Base-by-base conservation (phyloP, 2,329 filamentous ascomycete genomes). In the Aspergillus sp. region DNA sequence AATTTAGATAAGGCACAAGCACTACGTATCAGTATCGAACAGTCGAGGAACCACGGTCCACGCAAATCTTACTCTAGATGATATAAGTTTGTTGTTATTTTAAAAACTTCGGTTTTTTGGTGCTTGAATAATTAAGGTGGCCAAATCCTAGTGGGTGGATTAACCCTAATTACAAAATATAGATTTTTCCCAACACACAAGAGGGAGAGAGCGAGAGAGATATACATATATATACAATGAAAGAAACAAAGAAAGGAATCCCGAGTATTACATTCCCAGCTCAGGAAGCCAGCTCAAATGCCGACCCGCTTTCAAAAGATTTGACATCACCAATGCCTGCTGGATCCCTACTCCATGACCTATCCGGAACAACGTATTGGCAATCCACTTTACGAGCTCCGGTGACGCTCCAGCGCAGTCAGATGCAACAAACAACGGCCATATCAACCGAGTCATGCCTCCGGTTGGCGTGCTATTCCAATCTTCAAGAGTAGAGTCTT, bases 211-310 rank as follows among this genome's bases (percentile, higher is more conserved):
- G 3, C 21, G 21, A 21, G 21, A 21, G 21, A 31, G 27, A 31
- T 31, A 27, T 27, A 8, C 25, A 8, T 31, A 31, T 31, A 31
- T 31, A 27, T 27, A 27, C 25, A 27, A 8, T 31, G 27, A 9
- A 31, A 11, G 9, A 31, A 31, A 31, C 27, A 31, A 9, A 4
- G 27, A 37, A 12, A 15, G 15, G 4, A 7, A 37, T 15, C 5
- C 15, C 35, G 12, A 21, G 11, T 14, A 33, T 7, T 21, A 21
- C 25, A 7, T 7, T 9, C 21, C 35, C 31, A 55, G 21, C 12
- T 48, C 52, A 43, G 53, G 45, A n/a, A 55, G 46, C 53, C 53
- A 55, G 25, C n/a, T n/a, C 12, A 55, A 25, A 55, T 43, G 45
- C 37, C 37, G 23, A 4, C 27, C 53, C 1, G 17, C 23, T 9